Base-by-base conservation (phyloP, 306 rosid species). In the Alnus rubra region DNA sequence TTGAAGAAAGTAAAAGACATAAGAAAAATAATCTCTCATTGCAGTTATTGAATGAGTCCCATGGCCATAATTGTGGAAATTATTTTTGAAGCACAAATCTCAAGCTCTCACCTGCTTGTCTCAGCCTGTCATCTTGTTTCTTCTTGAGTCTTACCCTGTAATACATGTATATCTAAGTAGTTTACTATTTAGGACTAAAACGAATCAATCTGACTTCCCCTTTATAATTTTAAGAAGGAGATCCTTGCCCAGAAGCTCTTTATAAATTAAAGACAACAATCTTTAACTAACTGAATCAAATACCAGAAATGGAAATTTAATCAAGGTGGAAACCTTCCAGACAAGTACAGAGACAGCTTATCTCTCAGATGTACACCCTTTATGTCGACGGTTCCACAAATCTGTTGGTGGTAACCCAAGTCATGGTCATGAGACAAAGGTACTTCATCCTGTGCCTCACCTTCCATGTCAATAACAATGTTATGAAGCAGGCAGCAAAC, bases 401-500 rank as follows among this genome's bases (percentile, higher is more conserved):
- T 67, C 78, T 87, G 90, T 76, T 91, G 97, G 56, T 81, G 84
- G 81, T 92, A 94, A 71, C 86, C 91, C 2, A 87, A 79, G 76
- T 92, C 97, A 69, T 92, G 97, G 78, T 88, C 80, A 76, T 74
- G 86, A 76, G 94, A 83, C 86, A 87, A 59, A 39, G 92, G 68
- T 51, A 82, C 63, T 16, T 81, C 87, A 69, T 87, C 95, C 28
- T 81, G 87, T 63, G 74, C 86, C 75, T 85, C 92, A 60, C 86
- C 94, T 71, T 85, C 86, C 90, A 91, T 82, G 28, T 92, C 97
- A 48, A 94, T 89, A 64, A 84, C 81, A 73, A 94, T 94, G 88
- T 94, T 92, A 56, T 94, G 98, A 87, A 94, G 97, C 81, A 94
- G 71, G 80, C 98, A 92, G 74, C 52, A 94, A 63, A 92, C 97